Evolutionary conservation across 116 monocot species (phyloP), one percentile per base, ranked within the genome.

Genomic region (Iris pallida): DNA sequence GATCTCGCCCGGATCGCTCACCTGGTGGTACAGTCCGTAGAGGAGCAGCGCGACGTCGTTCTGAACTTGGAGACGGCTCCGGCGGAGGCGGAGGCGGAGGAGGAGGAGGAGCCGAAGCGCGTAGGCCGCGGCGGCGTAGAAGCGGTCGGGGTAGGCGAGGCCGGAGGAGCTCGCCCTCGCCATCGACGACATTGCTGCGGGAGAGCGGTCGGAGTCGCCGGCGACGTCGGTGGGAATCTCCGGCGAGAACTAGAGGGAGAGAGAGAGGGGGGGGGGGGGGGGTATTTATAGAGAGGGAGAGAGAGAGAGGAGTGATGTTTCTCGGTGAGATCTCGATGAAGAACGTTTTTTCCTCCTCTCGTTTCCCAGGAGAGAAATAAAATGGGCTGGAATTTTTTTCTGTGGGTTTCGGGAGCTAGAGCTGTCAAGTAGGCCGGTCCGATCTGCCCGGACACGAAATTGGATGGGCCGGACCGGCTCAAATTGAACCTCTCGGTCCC

Each of bases 1-100:
- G 59, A 59, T 59, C 59, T 12, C 13, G 30, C 18, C 40, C 6
- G 44, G 9, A 57, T 40, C 17, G 45, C 57, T 77, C 53, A 90
- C 99, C 74, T 99, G 99, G 73, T 93, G 99, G 58, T 93, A 82
- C 17, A 99, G 78, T 40, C 81, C 93, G 69, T 99, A 93, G 61
- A 99, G 85, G 46, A 99, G 69, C 46, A 99, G 90, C 4, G 90
- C 86, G 54, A 88, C 82, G 71, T 99, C 99, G 71, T 78, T 99
- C 70, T 75, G 80, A 93, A 99, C 59, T 73, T 78, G 53, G 92
- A 85, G 61, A 80, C 63, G 43, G 64, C 76, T 10, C 59, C 73
- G 45, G 49, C 42, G 57, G 65, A 41, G 45, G 68, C 63, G 48
- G 79, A 69, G 15, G 41, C 48, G 17, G 68, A 68, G 48, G 79